phyloP scores from a whole-genome alignment of 108 stramenopile genomes.

The Discostella stelligeroides region DNA sequence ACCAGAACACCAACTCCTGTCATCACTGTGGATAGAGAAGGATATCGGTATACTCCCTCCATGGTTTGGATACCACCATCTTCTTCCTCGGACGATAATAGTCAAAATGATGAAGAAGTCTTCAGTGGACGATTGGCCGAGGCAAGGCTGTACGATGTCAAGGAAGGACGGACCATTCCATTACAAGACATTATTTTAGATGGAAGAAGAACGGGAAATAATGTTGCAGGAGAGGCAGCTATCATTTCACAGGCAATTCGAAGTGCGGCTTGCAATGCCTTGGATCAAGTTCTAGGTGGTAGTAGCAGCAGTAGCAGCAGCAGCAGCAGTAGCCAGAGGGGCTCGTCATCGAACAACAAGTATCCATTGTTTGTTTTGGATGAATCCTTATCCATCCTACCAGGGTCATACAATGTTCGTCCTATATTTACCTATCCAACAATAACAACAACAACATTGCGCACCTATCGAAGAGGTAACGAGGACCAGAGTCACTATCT shows the following conservation, averaged over 20 bases:
- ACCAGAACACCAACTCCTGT: slow-evolving; percentile 28
- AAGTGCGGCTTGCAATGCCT: slow-evolving; percentile 27
- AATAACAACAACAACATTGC: neutral
- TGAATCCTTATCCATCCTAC: slow-evolving; percentile 15
- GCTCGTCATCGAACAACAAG: neutral
- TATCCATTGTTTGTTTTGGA: slow-evolving; percentile 40
- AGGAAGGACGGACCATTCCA: slow-evolving; percentile 4
- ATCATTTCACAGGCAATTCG: slow-evolving; percentile 23
- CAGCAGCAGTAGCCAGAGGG: too few species aligned
- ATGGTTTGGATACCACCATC: slow-evolving; percentile 53
- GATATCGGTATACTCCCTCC: slow-evolving; percentile 54
- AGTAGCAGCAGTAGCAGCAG: neutral
- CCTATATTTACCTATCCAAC: slow-evolving; percentile 40
- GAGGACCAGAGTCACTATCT: slow-evolving; percentile 2
- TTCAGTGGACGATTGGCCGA: slow-evolving; percentile 46
- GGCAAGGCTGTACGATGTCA: slow-evolving; percentile 24
- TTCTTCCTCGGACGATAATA: slow-evolving; percentile 6
- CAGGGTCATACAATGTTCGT: slow-evolving; percentile 40
- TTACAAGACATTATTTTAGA: neutral
- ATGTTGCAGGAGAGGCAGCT: neutral
- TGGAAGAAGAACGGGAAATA: slow-evolving; percentile 2
- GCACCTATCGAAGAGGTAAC: too few species aligned
- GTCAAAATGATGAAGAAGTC: slow-evolving; percentile 1
- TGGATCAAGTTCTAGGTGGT: slow-evolving; percentile 39
- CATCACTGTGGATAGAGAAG: slow-evolving; percentile 62